Conservation (phyloP, 495 filamentous ascomycete genomes). For the Trichoderma virens region DNA sequence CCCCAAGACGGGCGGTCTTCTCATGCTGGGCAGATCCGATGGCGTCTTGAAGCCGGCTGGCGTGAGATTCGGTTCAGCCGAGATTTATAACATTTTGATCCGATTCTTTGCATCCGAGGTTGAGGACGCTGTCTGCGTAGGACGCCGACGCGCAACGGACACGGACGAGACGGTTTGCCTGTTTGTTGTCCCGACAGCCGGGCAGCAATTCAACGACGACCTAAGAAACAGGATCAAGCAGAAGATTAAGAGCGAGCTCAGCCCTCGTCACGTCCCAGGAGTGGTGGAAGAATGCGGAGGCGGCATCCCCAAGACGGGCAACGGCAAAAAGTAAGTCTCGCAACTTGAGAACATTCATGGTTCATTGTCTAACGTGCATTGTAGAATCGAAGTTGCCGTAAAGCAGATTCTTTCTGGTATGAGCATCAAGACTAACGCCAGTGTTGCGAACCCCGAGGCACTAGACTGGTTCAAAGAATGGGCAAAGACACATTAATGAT, state of each 20-base stretch:
- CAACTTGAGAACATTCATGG: background rate
- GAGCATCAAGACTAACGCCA: slow-evolving; percentile 76
- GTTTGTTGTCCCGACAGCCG: slow-evolving; percentile 68
- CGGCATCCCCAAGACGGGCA: slow-evolving; percentile 81
- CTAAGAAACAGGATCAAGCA: slow-evolving; percentile 53
- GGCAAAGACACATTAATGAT: slow-evolving; percentile 31
- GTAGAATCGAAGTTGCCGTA: slow-evolving; percentile 76
- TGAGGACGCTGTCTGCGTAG: slow-evolving; percentile 80
- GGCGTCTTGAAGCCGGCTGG: slow-evolving; percentile 73
- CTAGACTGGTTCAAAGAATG: slow-evolving; percentile 79
- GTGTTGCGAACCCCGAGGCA: slow-evolving; percentile 76
- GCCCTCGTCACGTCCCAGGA: slow-evolving; percentile 76
- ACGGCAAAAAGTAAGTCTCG: slow-evolving; percentile 72
- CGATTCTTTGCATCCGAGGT: slow-evolving; percentile 69
- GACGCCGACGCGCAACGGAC: slow-evolving; percentile 63
- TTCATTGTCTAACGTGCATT: slow-evolving; percentile 1
- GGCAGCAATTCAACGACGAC: slow-evolving; percentile 37
- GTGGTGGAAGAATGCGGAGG: slow-evolving; percentile 64
- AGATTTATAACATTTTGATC: slow-evolving; percentile 88
- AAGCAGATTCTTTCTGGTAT: slow-evolving; percentile 90
- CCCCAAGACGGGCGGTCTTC: slow-evolving; percentile 62
- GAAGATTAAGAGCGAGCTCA: slow-evolving; percentile 63
- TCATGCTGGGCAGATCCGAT: slow-evolving; percentile 77
- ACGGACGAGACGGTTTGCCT: slow-evolving; percentile 78
- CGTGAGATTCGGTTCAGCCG: slow-evolving; percentile 69